Conservation (phyloP, 768 basidiomycete species). For the Suillus brevipes region DNA sequence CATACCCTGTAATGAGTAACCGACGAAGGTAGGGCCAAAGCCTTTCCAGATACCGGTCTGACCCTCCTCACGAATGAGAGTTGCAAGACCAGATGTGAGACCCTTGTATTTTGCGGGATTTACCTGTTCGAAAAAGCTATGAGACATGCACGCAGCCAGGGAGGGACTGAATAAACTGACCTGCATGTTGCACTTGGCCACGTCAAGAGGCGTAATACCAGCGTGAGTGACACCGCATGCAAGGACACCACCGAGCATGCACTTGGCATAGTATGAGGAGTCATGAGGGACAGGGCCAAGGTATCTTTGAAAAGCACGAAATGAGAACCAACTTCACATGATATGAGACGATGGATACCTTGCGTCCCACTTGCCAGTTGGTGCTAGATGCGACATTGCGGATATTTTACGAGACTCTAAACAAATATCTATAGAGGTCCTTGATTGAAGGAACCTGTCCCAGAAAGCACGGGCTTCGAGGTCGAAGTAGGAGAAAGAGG, state of each 20-base stretch:
- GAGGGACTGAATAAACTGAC: slow-evolving; percentile 35
- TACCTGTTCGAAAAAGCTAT: slow-evolving; percentile 47
- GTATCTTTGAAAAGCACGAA: slow-evolving; percentile 41
- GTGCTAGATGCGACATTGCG: slow-evolving; percentile 51
- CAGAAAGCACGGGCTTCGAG: background rate
- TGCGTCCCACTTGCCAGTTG: slow-evolving; percentile 71
- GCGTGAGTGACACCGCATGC: slow-evolving; percentile 90
- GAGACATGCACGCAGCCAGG: background rate
- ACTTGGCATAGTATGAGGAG: slow-evolving; percentile 75
- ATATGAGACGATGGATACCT: slow-evolving; percentile 42
- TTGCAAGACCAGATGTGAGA: slow-evolving; percentile 57
- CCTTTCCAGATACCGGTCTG: slow-evolving; percentile 91
- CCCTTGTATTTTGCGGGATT: slow-evolving; percentile 76
- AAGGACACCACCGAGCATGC: slow-evolving; percentile 84
- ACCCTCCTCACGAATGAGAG: slow-evolving; percentile 79
- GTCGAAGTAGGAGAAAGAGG: background rate
- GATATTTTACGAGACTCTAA: slow-evolving; percentile 26
- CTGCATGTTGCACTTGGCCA: slow-evolving; percentile 93
- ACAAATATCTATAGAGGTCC: background rate
- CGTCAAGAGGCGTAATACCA: slow-evolving; percentile 84
- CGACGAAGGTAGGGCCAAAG: slow-evolving; percentile 88
- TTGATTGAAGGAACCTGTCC: background rate
- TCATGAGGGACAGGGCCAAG: slow-evolving; percentile 78
- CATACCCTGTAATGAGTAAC: slow-evolving; percentile 95
- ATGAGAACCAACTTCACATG: slow-evolving; percentile 4